phyloP scores from a whole-genome alignment of 2,329 filamentous ascomycete species.

The Neurospora sp. region DNA sequence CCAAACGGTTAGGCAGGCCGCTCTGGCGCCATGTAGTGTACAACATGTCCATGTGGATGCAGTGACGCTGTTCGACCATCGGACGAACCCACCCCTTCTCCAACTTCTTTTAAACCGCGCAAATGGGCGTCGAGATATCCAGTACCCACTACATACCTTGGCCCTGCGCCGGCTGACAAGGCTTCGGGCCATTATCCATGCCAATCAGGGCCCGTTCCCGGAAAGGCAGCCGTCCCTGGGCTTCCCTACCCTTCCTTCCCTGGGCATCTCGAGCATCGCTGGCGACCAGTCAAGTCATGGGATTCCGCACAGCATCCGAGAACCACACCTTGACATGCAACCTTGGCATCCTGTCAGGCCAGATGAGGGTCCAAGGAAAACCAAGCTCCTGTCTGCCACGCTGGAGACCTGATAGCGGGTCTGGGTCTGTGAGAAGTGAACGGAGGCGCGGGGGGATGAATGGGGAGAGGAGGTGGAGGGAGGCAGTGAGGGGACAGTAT shows the following conservation, averaged over 20 bases:
- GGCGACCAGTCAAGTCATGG: slow-evolving; percentile 5
- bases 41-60: slow-evolving; percentile 5
- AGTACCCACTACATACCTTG: slow-evolving; percentile 11
- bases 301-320: slow-evolving; percentile 9
- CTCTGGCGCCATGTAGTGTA: slow-evolving; percentile 3
- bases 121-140: slow-evolving; percentile 12
- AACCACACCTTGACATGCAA: slow-evolving; percentile 6
- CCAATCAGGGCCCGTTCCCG: slow-evolving; percentile 11
- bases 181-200: slow-evolving; percentile 14
- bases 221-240: slow-evolving; percentile 6
- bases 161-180: slow-evolving; percentile 6
- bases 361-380: slow-evolving; percentile 5
- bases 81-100: slow-evolving; percentile 13
- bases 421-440: slow-evolving; percentile 12
- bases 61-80: slow-evolving; percentile 4
- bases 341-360: slow-evolving; percentile 6
- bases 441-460: slow-evolving; percentile 1
- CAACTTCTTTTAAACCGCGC: slow-evolving; percentile 17
- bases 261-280: slow-evolving; percentile 9
- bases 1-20: not conserved
- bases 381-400: slow-evolving; percentile 6
- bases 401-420: slow-evolving; percentile 16
- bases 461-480: slow-evolving; percentile 3
- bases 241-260: not conserved
- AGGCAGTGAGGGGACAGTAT: slow-evolving; percentile 14